Base-by-base conservation (phyloP, 805 yeast genomes). In the Nakazawaea anatomiae region DNA sequence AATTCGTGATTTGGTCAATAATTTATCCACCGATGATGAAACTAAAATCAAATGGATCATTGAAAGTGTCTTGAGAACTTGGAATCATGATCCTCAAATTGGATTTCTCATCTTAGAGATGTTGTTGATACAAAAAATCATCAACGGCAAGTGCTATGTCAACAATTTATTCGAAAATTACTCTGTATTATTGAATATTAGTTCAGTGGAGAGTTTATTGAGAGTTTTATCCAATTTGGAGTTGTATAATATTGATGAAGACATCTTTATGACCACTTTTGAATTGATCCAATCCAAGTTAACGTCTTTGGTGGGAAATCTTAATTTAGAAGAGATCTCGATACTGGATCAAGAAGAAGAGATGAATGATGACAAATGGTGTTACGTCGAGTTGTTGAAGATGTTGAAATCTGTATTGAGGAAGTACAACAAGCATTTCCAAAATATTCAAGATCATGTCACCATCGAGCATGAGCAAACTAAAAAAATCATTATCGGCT, bases 1-100 rank as follows among this genome's bases (percentile, higher is more conserved):
- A 7, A 30, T 52, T 27, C 36, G 52, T 32, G 51, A 46, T 11
- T 58, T 59, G 39, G 56, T 65, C 14, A 44, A 66, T 4, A 66
- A 67, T 7, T 44, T 60, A 28, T 53, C 58, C 25, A 34, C 27
- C 7, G 41, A 53, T 10, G 34, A n/a, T 1, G 39, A 56, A 11
- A 57, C 50, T 42, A 44, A 42, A 18, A 42, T 34, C 29, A 39
- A n/a, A 25, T 74, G 75, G 73, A 72, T 80, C 9, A 74, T 85
- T 42, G 77, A 74, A 29, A 75, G 84, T 1, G 79, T 85, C 2
- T 60, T 87, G 39, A 69, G 78, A 44, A 80, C 77, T 59, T 87
- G 95, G 94, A 74, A 75, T 52, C 69, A 72, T 44, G 81, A 83
- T 52, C 84, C 87, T 1, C 78, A 83, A 59, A 79, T 80, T 48